phyloP scores from a whole-genome alignment of 345 rosid genomes.

The Eucalyptus marginata region DNA sequence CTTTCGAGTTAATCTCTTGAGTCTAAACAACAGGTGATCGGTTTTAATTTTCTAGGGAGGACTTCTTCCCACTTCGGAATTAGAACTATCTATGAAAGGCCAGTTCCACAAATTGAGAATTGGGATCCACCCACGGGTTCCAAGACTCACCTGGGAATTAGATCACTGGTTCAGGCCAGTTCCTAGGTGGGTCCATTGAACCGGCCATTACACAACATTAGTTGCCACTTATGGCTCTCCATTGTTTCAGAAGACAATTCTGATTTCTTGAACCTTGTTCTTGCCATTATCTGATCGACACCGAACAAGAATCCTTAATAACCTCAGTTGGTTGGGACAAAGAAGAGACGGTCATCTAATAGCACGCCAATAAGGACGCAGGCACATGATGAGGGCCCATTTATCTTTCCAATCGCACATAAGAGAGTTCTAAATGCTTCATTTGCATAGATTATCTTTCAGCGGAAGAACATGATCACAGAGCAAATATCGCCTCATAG shows the following conservation, averaged over 20 bases:
- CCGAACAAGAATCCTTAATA: neutral
- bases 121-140: neutral
- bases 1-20: neutral
- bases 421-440: neutral
- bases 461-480: neutral
- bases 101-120: neutral
- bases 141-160: neutral
- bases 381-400: neutral
- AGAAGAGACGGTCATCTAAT: neutral
- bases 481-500: neutral
- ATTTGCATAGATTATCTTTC: neutral
- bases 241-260: slow-evolving; percentile 13
- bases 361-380: neutral
- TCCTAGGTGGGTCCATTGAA: neutral
- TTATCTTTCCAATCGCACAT: neutral
- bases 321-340: neutral
- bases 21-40: neutral
- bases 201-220: neutral
- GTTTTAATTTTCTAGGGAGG: too few relatives aligned
- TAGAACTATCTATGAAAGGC: accelerated
- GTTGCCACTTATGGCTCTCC: slow-evolving; percentile 12
- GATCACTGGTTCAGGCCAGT: accelerated
- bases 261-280: neutral
- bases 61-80: accelerated
- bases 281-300: slow-evolving; percentile 22